Evolutionary conservation across 495 filamentous ascomycete species (phyloP).

Genomic region (Penicillium egyptiacum): DNA sequence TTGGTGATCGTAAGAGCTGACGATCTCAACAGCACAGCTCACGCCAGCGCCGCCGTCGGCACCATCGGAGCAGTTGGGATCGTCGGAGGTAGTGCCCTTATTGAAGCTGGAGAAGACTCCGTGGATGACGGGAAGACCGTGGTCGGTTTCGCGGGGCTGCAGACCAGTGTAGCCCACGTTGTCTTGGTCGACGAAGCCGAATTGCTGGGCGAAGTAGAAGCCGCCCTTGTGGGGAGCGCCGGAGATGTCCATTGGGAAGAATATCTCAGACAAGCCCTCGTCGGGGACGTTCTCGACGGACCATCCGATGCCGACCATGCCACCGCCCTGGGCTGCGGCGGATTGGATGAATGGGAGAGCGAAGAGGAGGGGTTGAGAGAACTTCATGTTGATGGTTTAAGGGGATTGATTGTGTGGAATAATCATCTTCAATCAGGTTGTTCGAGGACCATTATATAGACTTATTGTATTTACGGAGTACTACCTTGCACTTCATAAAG

Average conservation of each 20-base stretch:
- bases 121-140: constrained; percentile 25
- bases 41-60: constrained; percentile 33
- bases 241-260: constrained; percentile 33
- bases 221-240: constrained; percentile 24
- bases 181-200: constrained; percentile 20
- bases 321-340: constrained; percentile 18
- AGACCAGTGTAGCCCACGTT: constrained; percentile 35
- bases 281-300: constrained; percentile 12
- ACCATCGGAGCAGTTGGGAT: constrained; percentile 28
- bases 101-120: constrained; percentile 35
- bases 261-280: constrained; percentile 24
- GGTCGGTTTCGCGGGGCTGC: constrained; percentile 21
- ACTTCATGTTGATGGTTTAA: constrained; percentile 18
- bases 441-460: not conserved
- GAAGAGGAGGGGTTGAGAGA: not conserved
- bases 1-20: constrained; percentile 13
- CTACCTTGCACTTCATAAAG: constrained; percentile 2
- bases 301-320: constrained; percentile 16
- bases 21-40: constrained; percentile 27
- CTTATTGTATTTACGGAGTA: not conserved
- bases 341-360: constrained; percentile 6
- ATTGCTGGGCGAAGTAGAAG: constrained; percentile 34
- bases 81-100: constrained; percentile 19
- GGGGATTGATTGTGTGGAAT: constrained; percentile 3
- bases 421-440: constrained; percentile 19